These are phyloP conservation scores for Castanea crenata DNA, from an alignment of 306 rosid species.

Conservation along the genomic window DNA sequence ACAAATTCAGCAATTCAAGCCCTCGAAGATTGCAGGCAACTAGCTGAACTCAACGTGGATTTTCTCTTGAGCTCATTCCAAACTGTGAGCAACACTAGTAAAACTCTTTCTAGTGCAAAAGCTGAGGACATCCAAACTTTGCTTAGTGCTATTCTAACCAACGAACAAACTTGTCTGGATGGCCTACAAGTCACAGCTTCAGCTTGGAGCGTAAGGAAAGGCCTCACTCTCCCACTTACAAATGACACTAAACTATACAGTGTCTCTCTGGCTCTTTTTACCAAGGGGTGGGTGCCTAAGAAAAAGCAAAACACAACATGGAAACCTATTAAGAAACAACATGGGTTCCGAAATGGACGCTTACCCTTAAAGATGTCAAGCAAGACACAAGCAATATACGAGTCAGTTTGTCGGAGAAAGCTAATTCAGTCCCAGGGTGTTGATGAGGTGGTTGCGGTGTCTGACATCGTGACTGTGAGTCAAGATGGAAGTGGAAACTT, in stretches of 20 bases:
- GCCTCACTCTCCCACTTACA: slow-evolving; percentile 56
- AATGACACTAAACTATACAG: slow-evolving; percentile 78
- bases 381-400: slow-evolving; percentile 49
- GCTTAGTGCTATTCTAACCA: slow-evolving; percentile 73
- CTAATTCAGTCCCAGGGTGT: slow-evolving; percentile 29
- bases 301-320: slow-evolving; percentile 24
- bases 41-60: slow-evolving; percentile 64
- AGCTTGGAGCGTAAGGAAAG: slow-evolving; percentile 57
- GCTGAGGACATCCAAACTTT: slow-evolving; percentile 66
- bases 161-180: slow-evolving; percentile 79
- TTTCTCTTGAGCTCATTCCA: slow-evolving; percentile 46
- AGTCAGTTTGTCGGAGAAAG: slow-evolving; percentile 61
- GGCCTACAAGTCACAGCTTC: slow-evolving; percentile 71
- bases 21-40: slow-evolving; percentile 62
- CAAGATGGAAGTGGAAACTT: slow-evolving; percentile 77
- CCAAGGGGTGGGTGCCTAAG: slow-evolving; percentile 67
- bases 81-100: slow-evolving; percentile 43
- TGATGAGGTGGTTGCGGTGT: slow-evolving; percentile 41
- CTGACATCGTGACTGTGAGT: slow-evolving; percentile 63
- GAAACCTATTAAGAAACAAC: slow-evolving; percentile 31
- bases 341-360: slow-evolving; percentile 54
- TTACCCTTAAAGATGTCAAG: slow-evolving; percentile 72
- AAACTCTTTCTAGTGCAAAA: slow-evolving; percentile 35
- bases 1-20: slow-evolving; percentile 55
- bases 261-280: slow-evolving; percentile 68